Evolutionary conservation across 176 grass and related monocot genomes (phyloP), one percentile per base, ranked within the genome.

Genomic region (Musa itinerans): DNA sequence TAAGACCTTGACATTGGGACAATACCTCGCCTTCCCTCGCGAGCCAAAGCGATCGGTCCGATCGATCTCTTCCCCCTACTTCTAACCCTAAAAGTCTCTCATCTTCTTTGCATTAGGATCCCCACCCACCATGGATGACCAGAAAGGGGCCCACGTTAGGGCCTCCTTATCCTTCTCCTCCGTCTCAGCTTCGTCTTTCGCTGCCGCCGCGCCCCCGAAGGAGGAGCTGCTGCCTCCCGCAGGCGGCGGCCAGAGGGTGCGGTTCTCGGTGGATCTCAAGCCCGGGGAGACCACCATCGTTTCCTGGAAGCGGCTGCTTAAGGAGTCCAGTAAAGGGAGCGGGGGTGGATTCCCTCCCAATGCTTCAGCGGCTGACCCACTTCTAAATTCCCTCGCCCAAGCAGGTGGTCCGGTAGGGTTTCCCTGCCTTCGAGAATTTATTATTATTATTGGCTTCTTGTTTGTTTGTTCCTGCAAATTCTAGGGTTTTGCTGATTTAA

Each of bases 231-330:
- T 11, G 6, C 15, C 53, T 14, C 76, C 68, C 54, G 74, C 57
- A 68, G 81, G 48, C 43, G 81, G 2, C 29, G 69, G 69, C 71
- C 74, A 23, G 73, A 87, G 90, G 81, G 83, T 87, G 83, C 54
- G 88, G 61, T 99, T 99, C 75, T 74, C 80, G 15, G 85, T 95
- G 52, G 91, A 94, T 73, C 81, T 99, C 73, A 85, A 82, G 74
- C 55, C 85, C 19, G 89, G 85, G 61, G 91, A 99, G 88, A 99
- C 96, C 63, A 99, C 96, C 70, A 86, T 99, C 80, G 89, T 99
- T n/a, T 99, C 96, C 23, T 99, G 96, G 96, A 99, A 92, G 91
- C 93, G 86, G 74, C 79, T 99, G 23, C 72, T 88, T 13, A 99
- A 71, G 84, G 96, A 99, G 74, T 78, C 86, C 12, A 85, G 84